Conservation (phyloP, 2,329 filamentous ascomycete species). For the Colletotrichum paranaense region DNA sequence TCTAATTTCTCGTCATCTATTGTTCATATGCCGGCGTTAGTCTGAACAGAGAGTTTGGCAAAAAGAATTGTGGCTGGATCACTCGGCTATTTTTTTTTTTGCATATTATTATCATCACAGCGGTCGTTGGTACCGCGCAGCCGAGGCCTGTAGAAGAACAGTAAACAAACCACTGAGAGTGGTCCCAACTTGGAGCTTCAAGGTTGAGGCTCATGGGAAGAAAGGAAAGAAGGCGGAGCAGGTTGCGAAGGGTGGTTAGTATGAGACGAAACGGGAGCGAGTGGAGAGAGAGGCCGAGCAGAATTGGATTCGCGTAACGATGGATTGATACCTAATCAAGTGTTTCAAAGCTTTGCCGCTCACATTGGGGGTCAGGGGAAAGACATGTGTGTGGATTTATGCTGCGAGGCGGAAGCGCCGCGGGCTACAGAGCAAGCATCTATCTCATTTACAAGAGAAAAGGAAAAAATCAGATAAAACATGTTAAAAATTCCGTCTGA, state of each 20-base stretch:
- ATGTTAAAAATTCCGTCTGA: slow-evolving; percentile 14
- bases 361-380: slow-evolving; percentile 17
- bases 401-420: neutral
- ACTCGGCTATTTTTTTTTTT: slow-evolving; percentile 7
- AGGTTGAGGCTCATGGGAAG: neutral
- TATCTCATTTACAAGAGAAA: slow-evolving; percentile 12
- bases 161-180: neutral
- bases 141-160: slow-evolving; percentile 1
- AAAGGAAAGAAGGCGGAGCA: neutral
- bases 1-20: slow-evolving; percentile 29
- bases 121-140: neutral
- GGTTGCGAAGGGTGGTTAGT: slow-evolving; percentile 18
- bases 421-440: slow-evolving; percentile 7
- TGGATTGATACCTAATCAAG: slow-evolving; percentile 27
- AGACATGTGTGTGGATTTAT: slow-evolving; percentile 6
- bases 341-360: slow-evolving; percentile 31
- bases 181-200: slow-evolving; percentile 6
- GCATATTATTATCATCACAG: slow-evolving; percentile 3
- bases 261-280: slow-evolving; percentile 34
- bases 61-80: slow-evolving; percentile 1
- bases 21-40: slow-evolving; percentile 35
- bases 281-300: slow-evolving; percentile 21
- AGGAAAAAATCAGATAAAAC: slow-evolving; percentile 23
- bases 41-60: neutral
- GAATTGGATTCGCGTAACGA: slow-evolving; percentile 22